These are phyloP conservation scores for Desmodesmus armatus DNA, from an alignment of 139 green algal genomes.

Conservation along the genomic window DNA sequence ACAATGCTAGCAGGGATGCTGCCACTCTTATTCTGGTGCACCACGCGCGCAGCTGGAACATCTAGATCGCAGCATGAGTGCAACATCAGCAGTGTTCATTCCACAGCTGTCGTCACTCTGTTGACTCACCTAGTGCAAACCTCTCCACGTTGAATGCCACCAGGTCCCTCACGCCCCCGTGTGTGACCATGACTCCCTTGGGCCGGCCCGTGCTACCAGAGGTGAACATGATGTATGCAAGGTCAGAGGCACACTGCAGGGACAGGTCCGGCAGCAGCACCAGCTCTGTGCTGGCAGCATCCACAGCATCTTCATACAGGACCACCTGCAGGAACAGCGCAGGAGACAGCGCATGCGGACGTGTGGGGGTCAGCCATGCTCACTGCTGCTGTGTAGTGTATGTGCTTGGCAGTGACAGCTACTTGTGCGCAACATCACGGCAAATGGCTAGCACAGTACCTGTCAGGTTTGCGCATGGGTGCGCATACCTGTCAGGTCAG, in stretches of 20 bases:
- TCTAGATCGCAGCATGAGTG: background rate
- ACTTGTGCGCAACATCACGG: background rate
- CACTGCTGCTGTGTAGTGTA: background rate
- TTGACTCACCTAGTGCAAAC: conserved; percentile 1
- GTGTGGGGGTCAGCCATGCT: background rate
- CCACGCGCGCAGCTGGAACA: background rate
- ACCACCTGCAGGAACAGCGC: background rate
- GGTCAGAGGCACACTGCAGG: no score
- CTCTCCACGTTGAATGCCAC: conserved; percentile 26
- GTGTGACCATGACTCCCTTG: conserved; percentile 66
- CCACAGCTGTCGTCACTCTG: background rate
- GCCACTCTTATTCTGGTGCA: background rate
- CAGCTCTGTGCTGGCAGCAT: background rate
- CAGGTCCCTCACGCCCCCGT: conserved; percentile 54
- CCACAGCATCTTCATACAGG: background rate
- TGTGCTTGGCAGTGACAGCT: background rate
- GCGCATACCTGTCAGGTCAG: background rate
- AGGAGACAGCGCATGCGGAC: background rate
- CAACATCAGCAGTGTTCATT: background rate
- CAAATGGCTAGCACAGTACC: background rate
- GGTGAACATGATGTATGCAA: conserved; percentile 78
- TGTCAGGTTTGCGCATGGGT: background rate
- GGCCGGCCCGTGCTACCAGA: conserved; percentile 71
- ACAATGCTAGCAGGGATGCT: background rate
- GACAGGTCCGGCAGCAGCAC: conserved; percentile 9